Percentiles rank a stretch among this genome's conserved stretches.
phyloP scores from a whole-genome alignment of 225 moss, liverwort and hornwort genomes.

The Sphagnum contortum region DNA sequence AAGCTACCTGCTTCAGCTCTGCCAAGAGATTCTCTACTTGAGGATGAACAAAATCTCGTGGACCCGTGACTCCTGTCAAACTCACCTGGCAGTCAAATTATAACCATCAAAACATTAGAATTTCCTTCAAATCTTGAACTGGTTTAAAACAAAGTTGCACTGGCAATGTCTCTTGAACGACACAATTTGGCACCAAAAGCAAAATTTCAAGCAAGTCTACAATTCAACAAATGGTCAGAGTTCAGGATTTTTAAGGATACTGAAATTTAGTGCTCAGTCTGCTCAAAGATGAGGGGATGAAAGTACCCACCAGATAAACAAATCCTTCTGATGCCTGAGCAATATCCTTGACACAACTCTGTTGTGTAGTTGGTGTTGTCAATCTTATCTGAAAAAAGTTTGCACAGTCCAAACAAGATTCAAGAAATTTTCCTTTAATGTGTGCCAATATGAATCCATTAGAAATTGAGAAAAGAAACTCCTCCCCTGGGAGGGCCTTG shows the following conservation, averaged over 20 bases:
- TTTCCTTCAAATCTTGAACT: too few relatives aligned
- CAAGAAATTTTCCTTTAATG: too few relatives aligned
- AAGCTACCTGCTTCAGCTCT: conserved; percentile 55
- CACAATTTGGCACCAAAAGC: too few relatives aligned
- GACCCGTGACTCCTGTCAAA: conserved; percentile 83
- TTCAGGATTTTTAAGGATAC: not conserved
- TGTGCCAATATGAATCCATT: too few relatives aligned
- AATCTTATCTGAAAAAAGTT: conserved; percentile 28
- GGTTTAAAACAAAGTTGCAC: too few relatives aligned
- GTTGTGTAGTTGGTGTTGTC: conserved; percentile 71
- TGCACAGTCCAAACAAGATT: not conserved
- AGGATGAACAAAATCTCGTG: conserved; percentile 39
- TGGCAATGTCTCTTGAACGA: too few relatives aligned
- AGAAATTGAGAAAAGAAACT: too few relatives aligned
- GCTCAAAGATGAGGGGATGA: not conserved
- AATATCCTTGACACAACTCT: conserved; percentile 47
- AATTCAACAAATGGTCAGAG: not conserved
- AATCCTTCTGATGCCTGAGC: conserved; percentile 68
- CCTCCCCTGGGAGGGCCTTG: too few relatives aligned
- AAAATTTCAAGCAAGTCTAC: too few relatives aligned
- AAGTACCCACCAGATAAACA: conserved; percentile 58
- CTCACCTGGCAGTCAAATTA: conserved; percentile 41
- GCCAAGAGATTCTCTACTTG: conserved; percentile 65
- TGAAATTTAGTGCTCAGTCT: not conserved
- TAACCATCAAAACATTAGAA: too few relatives aligned